Evolutionary conservation across 2,329 filamentous ascomycete genomes (phyloP).

Genomic region (Neurospora sp.): DNA sequence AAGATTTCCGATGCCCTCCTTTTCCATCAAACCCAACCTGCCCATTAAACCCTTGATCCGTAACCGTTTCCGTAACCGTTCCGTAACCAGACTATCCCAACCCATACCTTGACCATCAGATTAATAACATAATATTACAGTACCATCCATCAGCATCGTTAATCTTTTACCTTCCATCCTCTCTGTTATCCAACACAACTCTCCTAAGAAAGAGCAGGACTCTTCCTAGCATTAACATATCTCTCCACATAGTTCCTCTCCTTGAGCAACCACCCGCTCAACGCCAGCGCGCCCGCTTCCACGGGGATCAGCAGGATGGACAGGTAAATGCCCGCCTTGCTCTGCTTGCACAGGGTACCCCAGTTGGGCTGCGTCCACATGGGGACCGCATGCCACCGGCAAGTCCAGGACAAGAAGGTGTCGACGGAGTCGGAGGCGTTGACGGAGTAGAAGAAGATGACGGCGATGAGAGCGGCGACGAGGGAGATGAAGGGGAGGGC

Average conservation of each 20-base stretch:
- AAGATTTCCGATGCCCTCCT: neutral
- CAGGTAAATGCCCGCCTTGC: constrained; percentile 43
- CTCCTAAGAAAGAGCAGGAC: constrained; percentile 9
- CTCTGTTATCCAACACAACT: neutral
- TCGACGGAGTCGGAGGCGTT: constrained; percentile 42
- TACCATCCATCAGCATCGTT: neutral
- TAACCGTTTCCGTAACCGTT: neutral
- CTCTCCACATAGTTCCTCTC: constrained; percentile 31
- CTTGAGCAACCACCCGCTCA: constrained; percentile 35
- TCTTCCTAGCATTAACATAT: constrained; percentile 25
- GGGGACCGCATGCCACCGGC: constrained; percentile 45
- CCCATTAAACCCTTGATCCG: neutral
- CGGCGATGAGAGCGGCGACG: constrained; percentile 39
- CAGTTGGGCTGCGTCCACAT: constrained; percentile 47
- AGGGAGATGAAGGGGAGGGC: constrained; percentile 33
- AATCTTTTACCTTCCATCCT: neutral
- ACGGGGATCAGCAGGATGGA: constrained; percentile 48
- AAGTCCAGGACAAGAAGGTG: constrained; percentile 53
- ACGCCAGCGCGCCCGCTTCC: constrained; percentile 37
- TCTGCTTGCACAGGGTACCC: constrained; percentile 46
- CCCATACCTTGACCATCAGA: neutral
- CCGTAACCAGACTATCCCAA: neutral
- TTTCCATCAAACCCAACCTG: neutral
- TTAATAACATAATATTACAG: neutral
- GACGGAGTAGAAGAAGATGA: constrained; percentile 48